A percentile compares a stretch with the other conserved stretches of the same genome.
Conservation (phyloP, 164 flowering plant genomes). For the Protea cynaroides region DNA sequence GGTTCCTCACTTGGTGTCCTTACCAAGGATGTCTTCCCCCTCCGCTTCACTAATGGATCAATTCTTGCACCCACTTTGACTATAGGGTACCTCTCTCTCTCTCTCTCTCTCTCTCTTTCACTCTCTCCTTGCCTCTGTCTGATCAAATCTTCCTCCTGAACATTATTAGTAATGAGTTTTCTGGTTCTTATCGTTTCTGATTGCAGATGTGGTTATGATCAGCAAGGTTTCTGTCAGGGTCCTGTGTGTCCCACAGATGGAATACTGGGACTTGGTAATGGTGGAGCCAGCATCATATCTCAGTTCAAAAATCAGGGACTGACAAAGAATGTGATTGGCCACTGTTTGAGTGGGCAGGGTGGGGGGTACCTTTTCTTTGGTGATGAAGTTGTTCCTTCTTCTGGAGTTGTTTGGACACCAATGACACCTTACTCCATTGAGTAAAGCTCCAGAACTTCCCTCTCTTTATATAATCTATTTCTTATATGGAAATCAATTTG, state of each 20-base stretch:
- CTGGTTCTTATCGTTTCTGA: constrained; percentile 4
- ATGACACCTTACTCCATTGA: constrained; percentile 47
- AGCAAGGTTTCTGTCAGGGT: constrained; percentile 31
- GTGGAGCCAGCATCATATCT: constrained; percentile 57
- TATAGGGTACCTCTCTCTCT: constrained; percentile 40
- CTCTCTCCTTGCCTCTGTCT: too few relatives aligned
- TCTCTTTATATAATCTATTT: too few relatives aligned
- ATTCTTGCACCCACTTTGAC: constrained; percentile 42
- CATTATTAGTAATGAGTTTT: neutral
- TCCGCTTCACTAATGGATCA: constrained; percentile 47
- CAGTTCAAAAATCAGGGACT: constrained; percentile 63
- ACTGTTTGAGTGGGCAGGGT: constrained; percentile 64
- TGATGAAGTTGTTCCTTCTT: constrained; percentile 55
- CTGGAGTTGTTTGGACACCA: constrained; percentile 61
- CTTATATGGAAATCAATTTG: too few relatives aligned
- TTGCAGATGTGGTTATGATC: constrained; percentile 90
- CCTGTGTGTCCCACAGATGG: constrained; percentile 66
- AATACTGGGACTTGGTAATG: constrained; percentile 81
- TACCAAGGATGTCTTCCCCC: constrained; percentile 45
- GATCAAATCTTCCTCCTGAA: too few relatives aligned
- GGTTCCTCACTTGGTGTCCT: constrained; percentile 85
- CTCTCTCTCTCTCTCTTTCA: too few relatives aligned
- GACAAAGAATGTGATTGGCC: constrained; percentile 67
- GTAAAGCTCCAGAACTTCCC: constrained; percentile 4
- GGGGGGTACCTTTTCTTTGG: constrained; percentile 89